Base-by-base conservation (phyloP, 495 filamentous ascomycete genomes). In the Neurospora sp. region DNA sequence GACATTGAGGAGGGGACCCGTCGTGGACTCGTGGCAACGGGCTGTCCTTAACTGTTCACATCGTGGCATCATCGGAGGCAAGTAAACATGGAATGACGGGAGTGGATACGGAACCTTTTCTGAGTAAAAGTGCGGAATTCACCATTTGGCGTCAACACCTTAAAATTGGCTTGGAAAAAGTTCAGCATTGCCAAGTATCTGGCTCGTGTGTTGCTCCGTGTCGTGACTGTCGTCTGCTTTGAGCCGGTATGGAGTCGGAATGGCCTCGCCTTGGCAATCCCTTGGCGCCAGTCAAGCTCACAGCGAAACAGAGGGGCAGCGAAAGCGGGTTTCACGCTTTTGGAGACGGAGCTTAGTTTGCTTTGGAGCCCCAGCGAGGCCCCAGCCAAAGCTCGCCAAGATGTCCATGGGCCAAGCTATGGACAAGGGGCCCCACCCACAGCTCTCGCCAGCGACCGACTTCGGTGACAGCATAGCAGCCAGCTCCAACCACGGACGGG, bases 371-470 rank as follows among this genome's bases (percentile, higher is more conserved):
- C 23, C 54, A 16, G 14, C 54, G 27, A 62, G 54, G 54, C 12
- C 54, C 54, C 54, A 62, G 54, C 54, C 27, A 62, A 9, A 62
- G 54, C 54, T 62, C 54, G 54, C 54, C 12, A 62, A 40, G 69
- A 70, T 39, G 6, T 46, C 42, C 42, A 46, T 70, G 69, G 39
- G 41, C 66, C 35, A 31, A 38, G 35, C 35, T 38, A 14, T 40
- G 69, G 39, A 39, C 69, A 37, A 8, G 35, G n/a, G 69, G 72
- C 71, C 70, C 70, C 74, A 75, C 48, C 71, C 74, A 70, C 73
- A 59, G 59, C 66, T 76, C 75, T 72, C 38, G 72, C 77, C 71
- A 74, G 31, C 72, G 75, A 27, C 70, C 54, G 27, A 62, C 23
- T 35, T 62, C 54, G 54, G 54, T 62, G 54, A 62, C 54, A 62